Conservation (phyloP, 2,329 filamentous ascomycete species). For the Aspergillus aculeatinus region DNA sequence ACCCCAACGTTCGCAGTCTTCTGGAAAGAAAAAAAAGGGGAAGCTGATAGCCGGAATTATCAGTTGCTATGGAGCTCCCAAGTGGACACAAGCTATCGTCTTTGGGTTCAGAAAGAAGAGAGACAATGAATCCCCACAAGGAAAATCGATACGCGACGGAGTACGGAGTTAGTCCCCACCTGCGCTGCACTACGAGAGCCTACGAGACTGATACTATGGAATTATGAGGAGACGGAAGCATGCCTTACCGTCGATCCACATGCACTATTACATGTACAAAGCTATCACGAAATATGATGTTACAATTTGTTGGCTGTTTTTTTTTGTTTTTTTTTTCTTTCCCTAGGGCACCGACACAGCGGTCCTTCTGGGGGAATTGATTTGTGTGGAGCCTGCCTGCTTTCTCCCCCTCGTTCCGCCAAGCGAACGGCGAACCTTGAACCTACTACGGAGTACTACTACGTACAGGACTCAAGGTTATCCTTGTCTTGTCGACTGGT, state of each 20-base stretch:
- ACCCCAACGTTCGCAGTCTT: neutral
- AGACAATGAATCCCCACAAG: constrained; percentile 13
- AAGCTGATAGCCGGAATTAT: neutral
- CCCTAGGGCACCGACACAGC: constrained; percentile 22
- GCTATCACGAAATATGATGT: constrained; percentile 11
- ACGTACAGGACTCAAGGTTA: constrained; percentile 5
- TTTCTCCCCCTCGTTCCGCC: constrained; percentile 20
- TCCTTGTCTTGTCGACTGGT: constrained; percentile 19
- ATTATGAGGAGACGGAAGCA: constrained; percentile 10
- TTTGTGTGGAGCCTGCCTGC: constrained; percentile 25
- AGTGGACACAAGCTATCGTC: constrained; percentile 6
- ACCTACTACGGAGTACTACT: neutral
- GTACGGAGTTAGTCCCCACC: constrained; percentile 9
- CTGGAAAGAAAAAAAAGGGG: constrained; percentile 14
- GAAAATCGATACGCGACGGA: constrained; percentile 15
- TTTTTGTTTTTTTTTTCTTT: neutral
- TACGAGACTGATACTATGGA: neutral
- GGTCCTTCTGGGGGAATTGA: constrained; percentile 24
- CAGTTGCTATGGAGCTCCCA: constrained; percentile 3
- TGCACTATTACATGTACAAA: constrained; percentile 3
- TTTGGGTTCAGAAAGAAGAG: neutral
- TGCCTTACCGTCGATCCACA: constrained; percentile 12
- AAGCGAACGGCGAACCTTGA: constrained; percentile 15
- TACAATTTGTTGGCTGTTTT: constrained; percentile 8
- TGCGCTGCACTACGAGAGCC: neutral